A percentile compares a stretch with the other conserved stretches of the same genome.
Evolutionary conservation across 2,329 filamentous ascomycete species (phyloP).

Genomic region (Claviceps purpurea): DNA sequence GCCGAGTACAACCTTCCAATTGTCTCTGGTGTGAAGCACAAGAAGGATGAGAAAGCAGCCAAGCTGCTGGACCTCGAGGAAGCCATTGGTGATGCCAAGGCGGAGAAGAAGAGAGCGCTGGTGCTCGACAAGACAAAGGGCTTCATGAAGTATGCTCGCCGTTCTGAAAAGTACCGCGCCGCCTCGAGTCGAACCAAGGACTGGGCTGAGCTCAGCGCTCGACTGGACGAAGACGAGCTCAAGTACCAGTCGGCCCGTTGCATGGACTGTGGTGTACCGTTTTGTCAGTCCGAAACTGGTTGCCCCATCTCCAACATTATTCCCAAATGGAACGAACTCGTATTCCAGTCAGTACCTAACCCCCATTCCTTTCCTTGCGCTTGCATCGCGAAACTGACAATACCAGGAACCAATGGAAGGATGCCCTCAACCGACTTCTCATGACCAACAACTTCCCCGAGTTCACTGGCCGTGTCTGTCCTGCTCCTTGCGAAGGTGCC

Average conservation of each 20-base stretch:
- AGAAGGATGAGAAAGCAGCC: constrained; percentile 55
- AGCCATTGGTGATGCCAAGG: constrained; percentile 68
- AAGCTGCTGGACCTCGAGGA: constrained; percentile 79
- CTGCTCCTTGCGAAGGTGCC: constrained; percentile 89
- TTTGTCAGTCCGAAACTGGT: constrained; percentile 92
- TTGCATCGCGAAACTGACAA: background rate
- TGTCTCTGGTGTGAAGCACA: constrained; percentile 50
- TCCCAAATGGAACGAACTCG: constrained; percentile 86
- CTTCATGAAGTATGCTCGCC: constrained; percentile 94
- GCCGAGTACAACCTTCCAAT: constrained; percentile 70
- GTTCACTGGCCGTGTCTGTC: constrained; percentile 93
- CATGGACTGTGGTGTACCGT: constrained; percentile 98
- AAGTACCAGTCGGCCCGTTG: constrained; percentile 95
- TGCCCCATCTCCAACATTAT: constrained; percentile 97
- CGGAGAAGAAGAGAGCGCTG: constrained; percentile 79
- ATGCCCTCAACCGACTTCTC: constrained; percentile 78
- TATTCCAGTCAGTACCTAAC: constrained; percentile 34
- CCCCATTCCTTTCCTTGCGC: background rate
- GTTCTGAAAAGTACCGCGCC: constrained; percentile 83
- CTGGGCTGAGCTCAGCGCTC: constrained; percentile 80
- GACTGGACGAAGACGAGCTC: constrained; percentile 84
- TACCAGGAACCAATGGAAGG: constrained; percentile 57
- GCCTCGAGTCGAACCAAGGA: constrained; percentile 76
- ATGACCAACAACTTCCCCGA: constrained; percentile 99
- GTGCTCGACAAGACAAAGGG: constrained; percentile 96